A percentile compares a stretch with the other conserved stretches of the same genome.
Conservation (phyloP, 1,284 basidiomycete genomes). For the Pseudozyma hubeiensis region DNA sequence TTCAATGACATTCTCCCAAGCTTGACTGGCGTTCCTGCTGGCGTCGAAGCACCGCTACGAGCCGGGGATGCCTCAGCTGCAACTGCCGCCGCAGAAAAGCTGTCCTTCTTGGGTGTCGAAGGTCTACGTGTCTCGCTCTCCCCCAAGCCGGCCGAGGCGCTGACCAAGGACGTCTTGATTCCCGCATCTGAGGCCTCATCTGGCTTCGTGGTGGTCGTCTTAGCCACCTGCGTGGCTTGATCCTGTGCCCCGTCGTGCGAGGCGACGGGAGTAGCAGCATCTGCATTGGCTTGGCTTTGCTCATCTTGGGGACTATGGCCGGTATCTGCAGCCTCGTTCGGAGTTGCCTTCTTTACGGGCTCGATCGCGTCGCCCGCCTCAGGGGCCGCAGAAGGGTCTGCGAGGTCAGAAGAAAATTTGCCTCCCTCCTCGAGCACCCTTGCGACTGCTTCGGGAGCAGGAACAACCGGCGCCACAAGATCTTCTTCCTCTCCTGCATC, state of each 20-base stretch:
- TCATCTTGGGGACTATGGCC: not conserved
- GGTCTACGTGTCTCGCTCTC: not conserved
- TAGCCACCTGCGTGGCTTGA: not conserved
- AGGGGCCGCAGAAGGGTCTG: not conserved
- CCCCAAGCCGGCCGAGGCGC: not conserved
- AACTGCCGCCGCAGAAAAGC: not conserved
- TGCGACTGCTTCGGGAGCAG: constrained; percentile 26
- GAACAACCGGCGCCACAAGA: constrained; percentile 32
- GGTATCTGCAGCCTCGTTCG: not conserved
- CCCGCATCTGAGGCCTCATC: not conserved
- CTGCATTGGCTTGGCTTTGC: not conserved
- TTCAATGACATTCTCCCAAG: constrained; percentile 52
- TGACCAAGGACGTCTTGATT: not conserved
- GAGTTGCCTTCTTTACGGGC: not conserved
- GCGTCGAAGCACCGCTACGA: constrained; percentile 33
- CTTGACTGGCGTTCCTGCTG: constrained; percentile 33
- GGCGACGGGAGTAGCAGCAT: not conserved
- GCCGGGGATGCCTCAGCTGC: constrained; percentile 23
- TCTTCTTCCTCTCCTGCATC: constrained; percentile 29
- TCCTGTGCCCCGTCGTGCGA: not conserved
- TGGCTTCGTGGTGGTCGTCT: not conserved
- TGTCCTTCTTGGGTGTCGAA: constrained; percentile 18
- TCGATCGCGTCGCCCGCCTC: not conserved
- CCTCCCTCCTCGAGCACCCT: constrained; percentile 17
- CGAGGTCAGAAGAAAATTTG: constrained; percentile 4